Percentiles rank a stretch among this genome's conserved stretches.
Conservation (phyloP, 2,329 filamentous ascomycete species). For the Fusarium tricinctum region DNA sequence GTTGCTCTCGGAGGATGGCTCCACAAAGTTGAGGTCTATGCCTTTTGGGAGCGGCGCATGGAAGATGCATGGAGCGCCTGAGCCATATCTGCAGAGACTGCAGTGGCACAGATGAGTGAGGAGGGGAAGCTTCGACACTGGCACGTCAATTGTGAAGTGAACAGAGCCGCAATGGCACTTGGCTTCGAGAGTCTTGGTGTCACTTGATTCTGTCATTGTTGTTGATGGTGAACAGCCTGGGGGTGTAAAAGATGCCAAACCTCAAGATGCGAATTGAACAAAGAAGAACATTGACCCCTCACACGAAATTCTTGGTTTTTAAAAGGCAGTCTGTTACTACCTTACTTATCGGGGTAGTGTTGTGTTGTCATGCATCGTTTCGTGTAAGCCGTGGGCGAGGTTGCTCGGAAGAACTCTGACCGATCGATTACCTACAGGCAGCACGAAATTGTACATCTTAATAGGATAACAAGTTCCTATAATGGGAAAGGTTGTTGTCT, state of each 20-base stretch:
- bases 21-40: slow-evolving; percentile 56
- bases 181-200: slow-evolving; percentile 58
- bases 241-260: not conserved
- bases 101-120: slow-evolving; percentile 62
- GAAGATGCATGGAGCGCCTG: slow-evolving; percentile 60
- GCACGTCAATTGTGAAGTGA: slow-evolving; percentile 59
- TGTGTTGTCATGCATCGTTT: slow-evolving; percentile 7
- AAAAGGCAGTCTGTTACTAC: slow-evolving; percentile 2
- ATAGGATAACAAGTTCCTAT: not conserved
- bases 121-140: slow-evolving; percentile 57
- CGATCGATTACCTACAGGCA: not conserved
- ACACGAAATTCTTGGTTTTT: slow-evolving; percentile 2
- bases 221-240: not conserved
- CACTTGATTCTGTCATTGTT: slow-evolving; percentile 39
- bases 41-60: slow-evolving; percentile 56
- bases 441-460: not conserved
- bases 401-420: not conserved
- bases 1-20: slow-evolving; percentile 56
- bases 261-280: not conserved
- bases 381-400: not conserved
- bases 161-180: slow-evolving; percentile 62
- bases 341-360: slow-evolving; percentile 1
- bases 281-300: not conserved
- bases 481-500: not conserved
- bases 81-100: slow-evolving; percentile 59